A percentile compares a stretch with the other conserved stretches of the same genome.
Conservation (phyloP, 2,329 filamentous ascomycete genomes). For the Aspergillus felis region DNA sequence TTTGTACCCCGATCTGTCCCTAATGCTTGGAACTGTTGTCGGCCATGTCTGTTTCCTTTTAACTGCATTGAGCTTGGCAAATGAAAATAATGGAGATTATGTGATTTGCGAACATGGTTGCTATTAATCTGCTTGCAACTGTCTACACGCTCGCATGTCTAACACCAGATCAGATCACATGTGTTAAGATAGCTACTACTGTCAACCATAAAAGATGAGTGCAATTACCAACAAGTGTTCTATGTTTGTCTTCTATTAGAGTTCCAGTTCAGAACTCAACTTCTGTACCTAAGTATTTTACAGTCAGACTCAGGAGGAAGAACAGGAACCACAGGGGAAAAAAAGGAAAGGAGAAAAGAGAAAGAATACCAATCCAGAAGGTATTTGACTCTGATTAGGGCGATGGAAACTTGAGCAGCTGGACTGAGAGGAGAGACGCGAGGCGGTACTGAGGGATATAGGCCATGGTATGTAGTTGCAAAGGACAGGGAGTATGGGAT, state of each 20-base stretch:
- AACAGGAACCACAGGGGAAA: too few relatives aligned
- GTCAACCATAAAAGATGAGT: background rate
- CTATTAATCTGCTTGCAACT: background rate
- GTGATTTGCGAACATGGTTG: background rate
- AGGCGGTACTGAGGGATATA: background rate
- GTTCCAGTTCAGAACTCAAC: background rate
- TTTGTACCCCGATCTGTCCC: background rate
- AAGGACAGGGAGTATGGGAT: conserved; percentile 1
- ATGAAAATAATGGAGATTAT: background rate
- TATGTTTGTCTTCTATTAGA: background rate
- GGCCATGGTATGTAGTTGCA: background rate
- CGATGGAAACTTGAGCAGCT: background rate
- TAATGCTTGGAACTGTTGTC: background rate
- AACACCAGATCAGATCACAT: background rate
- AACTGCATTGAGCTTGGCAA: background rate
- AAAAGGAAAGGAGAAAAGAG: background rate
- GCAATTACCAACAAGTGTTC: background rate
- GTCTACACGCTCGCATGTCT: background rate
- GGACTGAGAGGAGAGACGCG: background rate
- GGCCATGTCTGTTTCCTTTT: background rate
- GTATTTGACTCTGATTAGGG: background rate
- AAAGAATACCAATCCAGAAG: background rate
- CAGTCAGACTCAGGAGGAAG: background rate
- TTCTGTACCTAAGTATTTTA: background rate
- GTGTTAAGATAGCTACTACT: background rate